phyloP scores from a whole-genome alignment of 2,329 filamentous ascomycete genomes.

The Amesomyces nigricolor region DNA sequence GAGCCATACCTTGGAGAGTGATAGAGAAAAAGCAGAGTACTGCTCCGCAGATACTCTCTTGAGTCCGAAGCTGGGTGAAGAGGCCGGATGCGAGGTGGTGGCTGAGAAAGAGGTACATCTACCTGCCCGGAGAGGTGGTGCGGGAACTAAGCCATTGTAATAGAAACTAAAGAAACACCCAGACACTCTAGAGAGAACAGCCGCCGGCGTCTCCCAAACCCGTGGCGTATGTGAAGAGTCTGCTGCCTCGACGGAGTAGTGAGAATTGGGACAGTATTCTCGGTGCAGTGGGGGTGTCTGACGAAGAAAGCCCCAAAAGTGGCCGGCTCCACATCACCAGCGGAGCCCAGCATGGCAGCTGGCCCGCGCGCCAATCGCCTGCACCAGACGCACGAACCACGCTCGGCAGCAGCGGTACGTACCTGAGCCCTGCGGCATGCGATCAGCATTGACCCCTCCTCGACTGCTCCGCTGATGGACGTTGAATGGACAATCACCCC shows the following conservation, averaged over 20 bases:
- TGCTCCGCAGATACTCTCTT: neutral
- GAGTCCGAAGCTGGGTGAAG: neutral
- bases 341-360: constrained; percentile 11
- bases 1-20: constrained; percentile 9
- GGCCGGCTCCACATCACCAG: constrained; percentile 10
- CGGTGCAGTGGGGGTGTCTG: constrained; percentile 23
- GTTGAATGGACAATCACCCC: neutral
- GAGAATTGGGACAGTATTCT: constrained; percentile 21
- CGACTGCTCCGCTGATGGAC: constrained; percentile 18
- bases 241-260: constrained; percentile 1
- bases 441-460: constrained; percentile 7
- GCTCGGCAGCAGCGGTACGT: constrained; percentile 2
- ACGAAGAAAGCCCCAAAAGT: constrained; percentile 8
- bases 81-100: neutral
- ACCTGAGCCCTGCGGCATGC: neutral
- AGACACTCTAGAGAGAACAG: neutral
- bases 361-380: constrained; percentile 3
- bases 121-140: neutral
- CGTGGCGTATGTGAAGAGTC: neutral
- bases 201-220: neutral
- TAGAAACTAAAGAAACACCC: neutral
- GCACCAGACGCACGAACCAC: constrained; percentile 9
- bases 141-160: neutral
- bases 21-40: neutral
- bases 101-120: neutral